Base-by-base conservation (phyloP, 2,329 filamentous ascomycete genomes). In the Penicillium glabrum region DNA sequence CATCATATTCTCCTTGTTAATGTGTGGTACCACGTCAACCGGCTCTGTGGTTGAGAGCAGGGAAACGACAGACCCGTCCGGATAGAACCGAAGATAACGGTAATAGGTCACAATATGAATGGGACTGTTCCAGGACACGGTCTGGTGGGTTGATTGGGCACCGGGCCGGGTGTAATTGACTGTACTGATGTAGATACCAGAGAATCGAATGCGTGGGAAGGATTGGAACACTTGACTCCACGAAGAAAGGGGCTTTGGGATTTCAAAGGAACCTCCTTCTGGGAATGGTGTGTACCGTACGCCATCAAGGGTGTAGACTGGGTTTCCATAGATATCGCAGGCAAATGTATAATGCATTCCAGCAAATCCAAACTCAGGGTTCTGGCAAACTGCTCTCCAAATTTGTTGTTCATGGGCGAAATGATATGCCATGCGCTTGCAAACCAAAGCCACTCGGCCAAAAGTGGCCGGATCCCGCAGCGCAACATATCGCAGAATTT, bases 81-180 rank as follows among this genome's bases (percentile, higher is more conserved):
- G 89, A 78, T 95, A 95, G 79, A 99, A 95, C 52, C 95, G 90
- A 3, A 99, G 84, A 76, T 98, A 99, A 56, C 95, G 91, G 78
- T 96, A 99, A 77, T 98, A 99, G 0, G 95, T 99, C 48, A 99
- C 92, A 57, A 98, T 96, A 72, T 96, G 92, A 35, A 98, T 89
- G 9, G 93, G 93, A 24, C 84, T 88, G 67, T 80, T 81, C 91
- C 93, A 96, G 1, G 89, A 88, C 19, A 89, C 77, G 53, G 86
- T 87, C 61, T 87, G 88, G 58, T 72, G 72, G 21, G 84, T 82
- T 3, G 86, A 87, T 11, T 87, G 82, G 57, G 89, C 89, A 31
- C 95, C 95, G 0, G 91, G 80, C 24, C 95, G 89, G 49, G 91
- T 86, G 76, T 99, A 99, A 77, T 98, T 98, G 57, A 96, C 92